Conservation (phyloP, 1,139 yeast species). For the Zygoascus hellenicus region DNA sequence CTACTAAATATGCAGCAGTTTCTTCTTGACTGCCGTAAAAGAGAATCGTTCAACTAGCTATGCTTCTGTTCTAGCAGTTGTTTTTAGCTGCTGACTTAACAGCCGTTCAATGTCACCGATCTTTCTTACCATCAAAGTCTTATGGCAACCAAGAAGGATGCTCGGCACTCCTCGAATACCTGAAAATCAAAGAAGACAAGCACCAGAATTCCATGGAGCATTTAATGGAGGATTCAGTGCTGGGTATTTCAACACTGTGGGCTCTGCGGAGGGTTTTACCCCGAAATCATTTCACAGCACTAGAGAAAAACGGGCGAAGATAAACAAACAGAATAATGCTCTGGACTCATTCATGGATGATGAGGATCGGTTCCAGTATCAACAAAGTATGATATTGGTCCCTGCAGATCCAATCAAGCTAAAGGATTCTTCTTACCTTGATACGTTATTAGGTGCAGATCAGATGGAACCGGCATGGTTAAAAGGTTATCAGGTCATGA, state of each 20-base stretch:
- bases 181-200: background rate
- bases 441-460: background rate
- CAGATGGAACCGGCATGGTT: background rate
- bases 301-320: conserved; percentile 19
- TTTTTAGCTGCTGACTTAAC: too few species aligned
- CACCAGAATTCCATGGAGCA: conserved; percentile 27
- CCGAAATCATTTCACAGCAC: conserved; percentile 27
- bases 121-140: background rate
- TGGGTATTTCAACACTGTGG: conserved; percentile 34
- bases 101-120: too few species aligned
- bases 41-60: too few species aligned
- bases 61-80: too few species aligned
- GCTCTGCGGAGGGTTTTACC: conserved; percentile 34
- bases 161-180: conserved; percentile 5
- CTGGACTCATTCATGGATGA: conserved; percentile 33
- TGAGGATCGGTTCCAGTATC: conserved; percentile 24
- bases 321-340: conserved; percentile 3
- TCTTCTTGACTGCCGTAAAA: too few species aligned
- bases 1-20: too few species aligned
- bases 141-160: background rate
- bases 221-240: conserved; percentile 35
- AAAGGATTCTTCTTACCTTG: background rate
- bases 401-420: background rate
- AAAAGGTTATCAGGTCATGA: conserved; percentile 20
- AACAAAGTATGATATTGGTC: background rate